phyloP scores from a whole-genome alignment of 106 monocot species.

The Dioscorea zingiberensis region DNA sequence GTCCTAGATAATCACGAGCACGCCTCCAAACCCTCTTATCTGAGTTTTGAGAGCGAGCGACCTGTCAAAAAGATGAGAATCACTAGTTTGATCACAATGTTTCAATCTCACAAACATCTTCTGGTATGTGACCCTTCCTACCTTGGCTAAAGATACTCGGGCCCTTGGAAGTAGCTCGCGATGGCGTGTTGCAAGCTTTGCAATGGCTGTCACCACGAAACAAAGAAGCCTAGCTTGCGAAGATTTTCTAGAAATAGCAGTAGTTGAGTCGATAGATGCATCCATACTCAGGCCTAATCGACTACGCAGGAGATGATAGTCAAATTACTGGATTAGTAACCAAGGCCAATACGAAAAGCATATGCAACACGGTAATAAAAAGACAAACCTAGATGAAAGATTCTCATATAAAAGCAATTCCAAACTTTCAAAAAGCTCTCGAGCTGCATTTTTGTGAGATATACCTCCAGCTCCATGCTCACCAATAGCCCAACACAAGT shows the following conservation, averaged over 20 bases:
- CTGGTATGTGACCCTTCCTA: neutral
- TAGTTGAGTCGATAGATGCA: conserved; percentile 35
- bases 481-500: conserved; percentile 95
- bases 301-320: conserved; percentile 27
- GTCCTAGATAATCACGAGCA: conserved; percentile 82
- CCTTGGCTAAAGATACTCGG: conserved; percentile 85
- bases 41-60: conserved; percentile 59
- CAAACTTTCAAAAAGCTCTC: conserved; percentile 87
- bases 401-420: conserved; percentile 94
- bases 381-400: conserved; percentile 69
- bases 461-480: conserved; percentile 87
- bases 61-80: conserved; percentile 48
- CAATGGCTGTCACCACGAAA: conserved; percentile 90
- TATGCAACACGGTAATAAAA: conserved; percentile 6
- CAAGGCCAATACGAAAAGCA: neutral
- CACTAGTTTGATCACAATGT: too few relatives aligned
- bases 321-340: too few relatives aligned
- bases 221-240: conserved; percentile 71
- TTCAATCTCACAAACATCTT: too few relatives aligned
- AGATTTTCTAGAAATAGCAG: conserved; percentile 39
- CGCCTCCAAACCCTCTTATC: conserved; percentile 76
- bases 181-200: conserved; percentile 88
- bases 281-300: conserved; percentile 68
- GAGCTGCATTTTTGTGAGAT: conserved; percentile 70
- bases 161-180: conserved; percentile 86